These are phyloP conservation scores for Pythium coloratum DNA, from an alignment of 352 stramenopile species.

Conservation along the genomic window DNA sequence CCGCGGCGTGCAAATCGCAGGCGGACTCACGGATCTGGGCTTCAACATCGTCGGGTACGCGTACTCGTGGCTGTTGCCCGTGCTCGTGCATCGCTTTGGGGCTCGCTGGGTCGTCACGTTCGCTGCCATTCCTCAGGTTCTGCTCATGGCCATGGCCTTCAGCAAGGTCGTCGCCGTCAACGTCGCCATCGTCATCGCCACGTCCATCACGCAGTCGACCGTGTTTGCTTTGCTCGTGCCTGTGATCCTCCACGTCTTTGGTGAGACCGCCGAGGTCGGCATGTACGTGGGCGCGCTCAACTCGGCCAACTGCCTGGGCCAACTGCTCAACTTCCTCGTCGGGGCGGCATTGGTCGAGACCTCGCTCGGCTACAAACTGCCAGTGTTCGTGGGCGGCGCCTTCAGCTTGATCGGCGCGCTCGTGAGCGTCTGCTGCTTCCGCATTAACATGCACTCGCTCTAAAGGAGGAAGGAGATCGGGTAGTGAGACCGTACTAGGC, in stretches of 20 bases:
- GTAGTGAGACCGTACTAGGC: not conserved
- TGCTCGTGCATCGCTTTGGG: slow-evolving; percentile 43
- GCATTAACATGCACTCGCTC: slow-evolving; percentile 81
- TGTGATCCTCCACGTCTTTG: slow-evolving; percentile 67
- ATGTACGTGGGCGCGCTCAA: slow-evolving; percentile 78
- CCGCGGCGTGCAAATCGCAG: slow-evolving; percentile 49
- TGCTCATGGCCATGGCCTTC: slow-evolving; percentile 58
- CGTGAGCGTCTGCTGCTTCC: slow-evolving; percentile 56
- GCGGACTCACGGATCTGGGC: slow-evolving; percentile 35
- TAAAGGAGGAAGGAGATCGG: slow-evolving; percentile 18
- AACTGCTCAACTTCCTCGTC: slow-evolving; percentile 72
- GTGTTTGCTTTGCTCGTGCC: slow-evolving; percentile 72
- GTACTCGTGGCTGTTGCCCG: slow-evolving; percentile 44
- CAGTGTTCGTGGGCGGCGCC: slow-evolving; percentile 64
- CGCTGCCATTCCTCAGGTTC: slow-evolving; percentile 41
- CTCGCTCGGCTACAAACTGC: slow-evolving; percentile 56
- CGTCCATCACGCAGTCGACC: slow-evolving; percentile 51
- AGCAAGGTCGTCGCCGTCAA: slow-evolving; percentile 36
- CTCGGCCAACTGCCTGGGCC: slow-evolving; percentile 69
- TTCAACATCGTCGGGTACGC: slow-evolving; percentile 47
- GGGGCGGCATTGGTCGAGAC: slow-evolving; percentile 61
- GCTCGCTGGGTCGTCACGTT: slow-evolving; percentile 36
- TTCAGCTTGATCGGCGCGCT: slow-evolving; percentile 67
- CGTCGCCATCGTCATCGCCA: slow-evolving; percentile 43
- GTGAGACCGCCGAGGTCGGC: slow-evolving; percentile 47